phyloP scores from a whole-genome alignment of 805 yeast species.

The Suhomyces sp. region DNA sequence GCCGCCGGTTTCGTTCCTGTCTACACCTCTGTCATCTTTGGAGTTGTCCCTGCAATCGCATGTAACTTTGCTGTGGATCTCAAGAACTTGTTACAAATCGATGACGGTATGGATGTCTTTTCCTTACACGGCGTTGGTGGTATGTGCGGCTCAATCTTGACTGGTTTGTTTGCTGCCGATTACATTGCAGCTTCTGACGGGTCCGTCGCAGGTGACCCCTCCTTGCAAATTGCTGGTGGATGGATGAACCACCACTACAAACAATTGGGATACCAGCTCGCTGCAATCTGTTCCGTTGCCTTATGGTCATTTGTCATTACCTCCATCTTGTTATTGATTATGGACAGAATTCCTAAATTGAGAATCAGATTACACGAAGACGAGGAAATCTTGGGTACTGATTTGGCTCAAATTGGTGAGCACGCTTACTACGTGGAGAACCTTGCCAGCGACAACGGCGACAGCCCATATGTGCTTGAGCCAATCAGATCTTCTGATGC shows the following conservation, averaged over 20 bases:
- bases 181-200: constrained; percentile 86
- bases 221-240: constrained; percentile 62
- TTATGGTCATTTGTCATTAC: constrained; percentile 77
- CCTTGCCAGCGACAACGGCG: constrained; percentile 16
- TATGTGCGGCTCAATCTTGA: constrained; percentile 72
- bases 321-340: constrained; percentile 56
- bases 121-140: constrained; percentile 96
- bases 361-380: constrained; percentile 81
- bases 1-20: constrained; percentile 96
- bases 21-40: constrained; percentile 83
- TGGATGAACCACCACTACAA: constrained; percentile 81
- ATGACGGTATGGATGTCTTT: constrained; percentile 94
- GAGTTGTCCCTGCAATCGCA: constrained; percentile 68
- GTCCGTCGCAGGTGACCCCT: constrained; percentile 34
- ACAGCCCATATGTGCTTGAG: constrained; percentile 62
- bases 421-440: constrained; percentile 67
- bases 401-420: constrained; percentile 88
- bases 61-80: constrained; percentile 87
- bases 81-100: constrained; percentile 68
- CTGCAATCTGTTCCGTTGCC: constrained; percentile 68
- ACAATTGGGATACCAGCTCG: constrained; percentile 87
- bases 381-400: constrained; percentile 86
- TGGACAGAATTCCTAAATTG: constrained; percentile 78
- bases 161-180: constrained; percentile 91
- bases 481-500: constrained; percentile 66